phyloP scores from a whole-genome alignment of 225 moss, liverwort and hornwort species.

The Asterella californica region DNA sequence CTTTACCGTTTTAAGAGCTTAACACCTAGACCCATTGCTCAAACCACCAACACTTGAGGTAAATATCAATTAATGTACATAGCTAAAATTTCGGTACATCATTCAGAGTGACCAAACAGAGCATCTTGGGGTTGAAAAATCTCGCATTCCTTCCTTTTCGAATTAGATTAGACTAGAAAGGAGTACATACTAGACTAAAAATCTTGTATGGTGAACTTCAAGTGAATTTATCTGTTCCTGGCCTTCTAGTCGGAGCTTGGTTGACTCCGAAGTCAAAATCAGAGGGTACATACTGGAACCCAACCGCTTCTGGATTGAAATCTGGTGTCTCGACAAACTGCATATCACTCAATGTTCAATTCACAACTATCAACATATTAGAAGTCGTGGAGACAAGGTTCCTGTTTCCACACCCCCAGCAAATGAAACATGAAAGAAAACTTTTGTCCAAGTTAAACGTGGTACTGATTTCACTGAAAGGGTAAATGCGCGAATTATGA shows the following conservation, averaged over 20 bases:
- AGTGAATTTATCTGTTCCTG: constrained; percentile 25
- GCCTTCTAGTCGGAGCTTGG: constrained; percentile 36
- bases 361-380: not conserved
- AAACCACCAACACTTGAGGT: too few species aligned
- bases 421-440: too few species aligned
- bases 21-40: too few species aligned
- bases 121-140: not conserved
- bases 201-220: not conserved
- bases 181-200: too few species aligned
- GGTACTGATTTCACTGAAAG: too few species aligned
- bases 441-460: too few species aligned
- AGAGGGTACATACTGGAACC: constrained; percentile 44
- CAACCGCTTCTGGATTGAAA: constrained; percentile 51
- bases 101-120: too few species aligned
- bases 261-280: constrained; percentile 47
- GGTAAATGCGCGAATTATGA: too few species aligned
- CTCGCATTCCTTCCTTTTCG: not conserved
- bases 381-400: not conserved
- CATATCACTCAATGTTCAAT: constrained; percentile 8
- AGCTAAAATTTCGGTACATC: not conserved
- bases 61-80: not conserved
- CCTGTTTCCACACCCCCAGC: not conserved
- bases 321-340: constrained; percentile 58
- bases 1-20: too few species aligned
- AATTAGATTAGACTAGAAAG: not conserved